A percentile compares a stretch with the other conserved stretches of the same genome.
phyloP scores from a whole-genome alignment of 2,329 filamentous ascomycete species.

The Emergomyces pasteurianus region DNA sequence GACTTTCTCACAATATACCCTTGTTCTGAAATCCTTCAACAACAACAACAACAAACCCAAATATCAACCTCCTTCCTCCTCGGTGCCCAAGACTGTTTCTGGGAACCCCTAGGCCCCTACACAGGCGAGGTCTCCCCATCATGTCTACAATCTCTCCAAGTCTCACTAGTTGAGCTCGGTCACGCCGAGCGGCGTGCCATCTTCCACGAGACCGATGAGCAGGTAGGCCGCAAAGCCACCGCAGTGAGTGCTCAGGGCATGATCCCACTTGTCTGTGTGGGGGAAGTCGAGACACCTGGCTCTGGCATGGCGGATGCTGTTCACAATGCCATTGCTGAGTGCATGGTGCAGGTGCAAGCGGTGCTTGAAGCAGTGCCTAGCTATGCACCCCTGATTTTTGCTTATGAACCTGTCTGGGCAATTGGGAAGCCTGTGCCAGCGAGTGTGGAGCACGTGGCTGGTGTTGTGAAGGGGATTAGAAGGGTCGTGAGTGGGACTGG shows the following conservation, averaged over 20 bases:
- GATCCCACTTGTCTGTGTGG: constrained; percentile 68
- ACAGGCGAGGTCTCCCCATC: constrained; percentile 67
- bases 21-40: constrained; percentile 28
- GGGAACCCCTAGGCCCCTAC: constrained; percentile 58
- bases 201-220: constrained; percentile 62
- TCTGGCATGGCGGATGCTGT: constrained; percentile 38
- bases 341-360: constrained; percentile 51
- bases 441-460: constrained; percentile 57
- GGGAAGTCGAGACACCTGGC: constrained; percentile 48
- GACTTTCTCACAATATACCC: constrained; percentile 58
- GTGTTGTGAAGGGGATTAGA: constrained; percentile 55
- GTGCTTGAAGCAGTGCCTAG: constrained; percentile 50
- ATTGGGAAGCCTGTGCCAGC: constrained; percentile 67
- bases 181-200: constrained; percentile 66
- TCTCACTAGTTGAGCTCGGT: constrained; percentile 62
- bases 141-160: constrained; percentile 55
- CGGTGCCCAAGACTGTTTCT: constrained; percentile 66
- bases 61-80: constrained; percentile 44
- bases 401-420: constrained; percentile 84
- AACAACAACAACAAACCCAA: constrained; percentile 20
- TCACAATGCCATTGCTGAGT: constrained; percentile 52
- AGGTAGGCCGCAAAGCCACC: constrained; percentile 55
- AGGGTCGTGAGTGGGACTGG: constrained; percentile 34
- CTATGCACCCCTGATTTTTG: constrained; percentile 59
- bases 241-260: constrained; percentile 58